Percentiles rank a stretch among this genome's conserved stretches.
Conservation (phyloP, 2,329 filamentous ascomycete species). For the Diaporthe aspalathi region DNA sequence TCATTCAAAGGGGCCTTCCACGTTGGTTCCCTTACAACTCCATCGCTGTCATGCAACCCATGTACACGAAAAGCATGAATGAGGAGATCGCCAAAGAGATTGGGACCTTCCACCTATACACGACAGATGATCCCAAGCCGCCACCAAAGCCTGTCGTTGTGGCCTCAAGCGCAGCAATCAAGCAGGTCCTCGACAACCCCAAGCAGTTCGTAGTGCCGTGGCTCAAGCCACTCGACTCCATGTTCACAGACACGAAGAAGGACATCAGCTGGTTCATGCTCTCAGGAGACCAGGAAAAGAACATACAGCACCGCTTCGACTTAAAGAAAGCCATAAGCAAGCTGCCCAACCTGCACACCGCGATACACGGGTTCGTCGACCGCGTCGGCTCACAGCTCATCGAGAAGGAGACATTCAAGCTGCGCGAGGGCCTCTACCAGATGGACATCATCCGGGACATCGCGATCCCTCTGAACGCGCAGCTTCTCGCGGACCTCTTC, state of each 20-base stretch:
- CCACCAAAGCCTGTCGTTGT: slow-evolving; percentile 46
- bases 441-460: slow-evolving; percentile 62
- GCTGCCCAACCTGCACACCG: slow-evolving; percentile 42
- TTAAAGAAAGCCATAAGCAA: slow-evolving; percentile 49
- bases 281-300: slow-evolving; percentile 49
- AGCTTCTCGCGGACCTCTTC: slow-evolving; percentile 67
- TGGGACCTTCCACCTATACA: slow-evolving; percentile 51
- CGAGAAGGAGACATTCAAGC: slow-evolving; percentile 51
- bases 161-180: slow-evolving; percentile 9
- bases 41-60: slow-evolving; percentile 57
- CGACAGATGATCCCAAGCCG: slow-evolving; percentile 50
- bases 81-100: slow-evolving; percentile 52
- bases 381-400: slow-evolving; percentile 54
- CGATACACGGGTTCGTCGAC: slow-evolving; percentile 49
- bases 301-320: slow-evolving; percentile 48
- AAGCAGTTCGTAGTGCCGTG: slow-evolving; percentile 51
- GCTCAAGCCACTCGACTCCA: slow-evolving; percentile 46
- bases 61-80: slow-evolving; percentile 58
- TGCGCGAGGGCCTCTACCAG: slow-evolving; percentile 52
- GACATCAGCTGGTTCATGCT: slow-evolving; percentile 54
- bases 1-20: slow-evolving; percentile 26
- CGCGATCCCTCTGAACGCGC: slow-evolving; percentile 68
- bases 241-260: slow-evolving; percentile 51
- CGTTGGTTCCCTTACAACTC: slow-evolving; percentile 32
- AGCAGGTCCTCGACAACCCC: slow-evolving; percentile 41